Conservation (phyloP, 2,329 filamentous ascomycete genomes). For the Aspergillus sp. region DNA sequence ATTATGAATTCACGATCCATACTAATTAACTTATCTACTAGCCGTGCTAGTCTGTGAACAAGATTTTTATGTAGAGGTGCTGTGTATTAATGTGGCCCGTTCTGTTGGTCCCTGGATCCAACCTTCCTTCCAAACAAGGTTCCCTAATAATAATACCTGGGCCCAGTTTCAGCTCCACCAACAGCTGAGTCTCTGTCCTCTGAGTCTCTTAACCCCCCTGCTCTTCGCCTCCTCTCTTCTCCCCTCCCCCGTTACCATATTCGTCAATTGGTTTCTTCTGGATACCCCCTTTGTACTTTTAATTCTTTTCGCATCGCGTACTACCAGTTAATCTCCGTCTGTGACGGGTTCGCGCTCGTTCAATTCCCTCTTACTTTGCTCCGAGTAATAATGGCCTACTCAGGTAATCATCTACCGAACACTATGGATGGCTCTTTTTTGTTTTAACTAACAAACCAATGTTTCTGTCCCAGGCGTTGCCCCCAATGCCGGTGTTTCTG, state of each 20-base stretch:
- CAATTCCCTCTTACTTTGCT: background rate
- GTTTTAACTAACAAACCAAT: background rate
- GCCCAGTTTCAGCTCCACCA: background rate
- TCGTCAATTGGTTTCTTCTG: background rate
- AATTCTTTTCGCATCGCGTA: background rate
- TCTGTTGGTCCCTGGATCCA: background rate
- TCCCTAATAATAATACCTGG: background rate
- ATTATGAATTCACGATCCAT: background rate
- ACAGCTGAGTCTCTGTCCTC: background rate
- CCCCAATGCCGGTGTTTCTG: conserved; percentile 23
- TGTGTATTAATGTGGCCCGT: background rate
- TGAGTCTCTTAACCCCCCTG: background rate
- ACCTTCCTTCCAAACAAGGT: background rate
- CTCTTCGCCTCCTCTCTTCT: background rate
- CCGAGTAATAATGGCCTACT: conserved; percentile 8
- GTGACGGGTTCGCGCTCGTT: conserved; percentile 2
- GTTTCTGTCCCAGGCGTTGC: conserved; percentile 13
- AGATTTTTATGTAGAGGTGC: background rate
- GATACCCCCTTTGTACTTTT: conserved; percentile 2
- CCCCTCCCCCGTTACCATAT: background rate
- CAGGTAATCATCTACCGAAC: conserved; percentile 1
- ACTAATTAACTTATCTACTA: no score
- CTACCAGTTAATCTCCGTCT: background rate
- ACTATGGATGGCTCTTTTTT: background rate
- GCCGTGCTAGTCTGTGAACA: no score